Evolutionary conservation across 352 stramenopile species (phyloP), one percentile per base, ranked within the genome.

Genomic region (Peronosclerospora sorghi): DNA sequence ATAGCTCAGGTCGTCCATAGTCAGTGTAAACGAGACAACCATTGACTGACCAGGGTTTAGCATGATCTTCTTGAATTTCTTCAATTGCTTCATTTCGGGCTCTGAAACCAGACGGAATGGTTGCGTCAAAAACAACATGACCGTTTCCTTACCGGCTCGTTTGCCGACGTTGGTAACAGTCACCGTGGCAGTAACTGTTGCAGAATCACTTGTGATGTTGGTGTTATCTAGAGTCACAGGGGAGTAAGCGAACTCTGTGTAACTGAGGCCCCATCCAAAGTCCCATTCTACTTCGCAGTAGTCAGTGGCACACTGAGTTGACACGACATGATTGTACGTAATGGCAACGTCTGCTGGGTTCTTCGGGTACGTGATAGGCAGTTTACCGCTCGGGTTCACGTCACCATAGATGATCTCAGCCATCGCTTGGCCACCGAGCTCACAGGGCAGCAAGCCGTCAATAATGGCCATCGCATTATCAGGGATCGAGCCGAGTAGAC

Each of bases 291-390:
- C 63, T 28, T 55, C 41, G 40, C 76, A 89, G 54, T 58, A 23
- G 10, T 56, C 49, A 13, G 60, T 59, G n/a, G 68, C 51, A 26
- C 74, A 87, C 2, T 58, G 63, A 9, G 59, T 62, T 8, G 41
- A 75, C 15, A 71, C 65, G 2, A 48, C 70, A 41, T 83, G 71
- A 41, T 84, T 81, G 64, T 88, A 90, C 13, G 67, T 62, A 43
- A 85, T 83, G 18, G 60, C 63, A 13, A 80, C 48, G 44, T 75
- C 81, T n/a, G 52, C 66, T 0, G 53, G 50, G 36, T 81, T 51
- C 50, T 76, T 77, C 7, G 72, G 74, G 51, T 87, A 95, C n/a
- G 77, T 90, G 48, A 94, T 78, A 0, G 81, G 73, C 7, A 93
- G 53, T 30, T 60, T 58, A 5, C 83, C 83, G 23, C 77, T 92